Conservation (phyloP, 441 rosid species). For the Viola pubescens region DNA sequence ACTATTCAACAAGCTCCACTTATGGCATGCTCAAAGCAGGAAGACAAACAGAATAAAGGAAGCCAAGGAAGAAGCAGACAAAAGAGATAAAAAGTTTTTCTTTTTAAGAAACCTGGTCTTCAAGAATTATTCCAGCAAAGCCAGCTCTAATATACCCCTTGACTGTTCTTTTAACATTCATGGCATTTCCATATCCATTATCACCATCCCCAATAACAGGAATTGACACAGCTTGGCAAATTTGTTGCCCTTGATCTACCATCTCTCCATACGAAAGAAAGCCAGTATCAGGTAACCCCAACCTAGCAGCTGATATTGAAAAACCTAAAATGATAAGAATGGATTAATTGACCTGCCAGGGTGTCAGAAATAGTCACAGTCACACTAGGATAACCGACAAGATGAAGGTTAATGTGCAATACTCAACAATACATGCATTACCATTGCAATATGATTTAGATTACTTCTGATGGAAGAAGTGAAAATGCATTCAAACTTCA, state of each 20-base stretch:
- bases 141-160: slow-evolving; percentile 78
- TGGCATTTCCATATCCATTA: slow-evolving; percentile 74
- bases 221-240: slow-evolving; percentile 61
- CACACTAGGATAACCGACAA: too few species aligned
- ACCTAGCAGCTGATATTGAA: slow-evolving; percentile 74
- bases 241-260: slow-evolving; percentile 79
- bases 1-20: too few species aligned
- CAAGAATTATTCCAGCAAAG: slow-evolving; percentile 78
- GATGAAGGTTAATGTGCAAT: too few species aligned
- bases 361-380: not conserved
- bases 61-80: too few species aligned
- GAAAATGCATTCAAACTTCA: too few species aligned
- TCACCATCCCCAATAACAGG: slow-evolving; percentile 88
- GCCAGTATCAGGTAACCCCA: slow-evolving; percentile 75
- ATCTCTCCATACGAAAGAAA: slow-evolving; percentile 83
- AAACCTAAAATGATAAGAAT: slow-evolving; percentile 39
- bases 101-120: slow-evolving; percentile 53
- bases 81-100: too few species aligned
- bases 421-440: too few species aligned
- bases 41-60: too few species aligned
- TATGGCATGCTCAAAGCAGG: too few species aligned
- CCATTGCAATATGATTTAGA: too few species aligned
- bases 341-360: slow-evolving; percentile 1
- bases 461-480: too few species aligned
- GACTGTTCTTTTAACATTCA: slow-evolving; percentile 90